Conservation (phyloP, 192 early-diverging fungal species). For the Backusella circina region DNA sequence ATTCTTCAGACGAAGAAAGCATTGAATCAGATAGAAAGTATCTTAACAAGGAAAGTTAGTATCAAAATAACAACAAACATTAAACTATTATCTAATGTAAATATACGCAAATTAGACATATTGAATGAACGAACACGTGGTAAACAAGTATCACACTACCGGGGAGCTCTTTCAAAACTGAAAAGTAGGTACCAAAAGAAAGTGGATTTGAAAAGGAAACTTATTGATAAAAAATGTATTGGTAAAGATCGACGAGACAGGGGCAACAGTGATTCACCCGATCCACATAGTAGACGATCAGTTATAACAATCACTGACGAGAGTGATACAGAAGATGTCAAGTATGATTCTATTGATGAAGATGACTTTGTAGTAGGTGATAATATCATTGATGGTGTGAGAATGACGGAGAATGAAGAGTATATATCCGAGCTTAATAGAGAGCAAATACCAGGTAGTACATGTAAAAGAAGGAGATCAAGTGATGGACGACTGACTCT, state of each 20-base stretch:
- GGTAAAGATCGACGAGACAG: neutral
- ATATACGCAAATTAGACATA: constrained; percentile 9
- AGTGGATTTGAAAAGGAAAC: neutral
- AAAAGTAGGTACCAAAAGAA: neutral
- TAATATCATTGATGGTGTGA: constrained; percentile 13
- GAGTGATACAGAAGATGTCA: neutral
- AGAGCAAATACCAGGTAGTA: constrained; percentile 3
- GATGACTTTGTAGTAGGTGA: neutral
- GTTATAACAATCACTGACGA: neutral
- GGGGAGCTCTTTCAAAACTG: neutral
- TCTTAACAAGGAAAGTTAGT: neutral
- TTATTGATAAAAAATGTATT: neutral
- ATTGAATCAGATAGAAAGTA: neutral
- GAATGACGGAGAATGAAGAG: constrained; percentile 1
- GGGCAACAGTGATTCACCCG: neutral
- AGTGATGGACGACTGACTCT: constrained; percentile 6
- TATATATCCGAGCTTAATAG: neutral
- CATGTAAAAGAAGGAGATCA: neutral
- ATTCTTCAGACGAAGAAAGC: neutral
- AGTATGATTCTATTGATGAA: neutral
- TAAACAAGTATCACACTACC: neutral
- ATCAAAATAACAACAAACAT: neutral
- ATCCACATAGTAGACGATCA: neutral
- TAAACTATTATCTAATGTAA: neutral
- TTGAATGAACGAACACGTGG: constrained; percentile 1